These are phyloP conservation scores for Picochlorum sp. DNA, from an alignment of 139 green algal species.

Conservation along the genomic window DNA sequence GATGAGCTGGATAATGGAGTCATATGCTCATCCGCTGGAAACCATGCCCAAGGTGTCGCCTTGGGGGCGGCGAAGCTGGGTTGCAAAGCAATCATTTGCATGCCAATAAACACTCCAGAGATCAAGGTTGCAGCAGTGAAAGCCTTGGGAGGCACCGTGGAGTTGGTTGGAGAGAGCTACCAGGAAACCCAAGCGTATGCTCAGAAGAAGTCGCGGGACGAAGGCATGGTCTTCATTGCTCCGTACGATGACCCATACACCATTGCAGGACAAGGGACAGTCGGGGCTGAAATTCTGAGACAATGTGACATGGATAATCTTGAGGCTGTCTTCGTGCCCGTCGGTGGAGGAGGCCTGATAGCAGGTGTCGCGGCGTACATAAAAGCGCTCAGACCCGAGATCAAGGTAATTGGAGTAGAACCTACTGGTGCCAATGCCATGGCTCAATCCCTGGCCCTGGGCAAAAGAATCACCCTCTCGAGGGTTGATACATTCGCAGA, in stretches of 20 bases:
- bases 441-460: conserved; percentile 62
- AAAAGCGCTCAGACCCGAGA: conserved; percentile 49
- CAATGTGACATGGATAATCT: conserved; percentile 38
- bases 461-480: conserved; percentile 60
- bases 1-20: conserved; percentile 69
- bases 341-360: conserved; percentile 86
- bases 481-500: conserved; percentile 90
- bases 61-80: conserved; percentile 61
- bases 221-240: conserved; percentile 73
- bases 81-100: conserved; percentile 79
- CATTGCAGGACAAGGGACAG: conserved; percentile 92
- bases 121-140: conserved; percentile 78
- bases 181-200: conserved; percentile 73
- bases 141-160: conserved; percentile 76
- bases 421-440: conserved; percentile 86
- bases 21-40: conserved; percentile 87
- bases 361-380: conserved; percentile 86
- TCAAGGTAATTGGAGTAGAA: conserved; percentile 92
- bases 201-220: conserved; percentile 24
- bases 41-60: conserved; percentile 93
- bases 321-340: conserved; percentile 81
- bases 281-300: conserved; percentile 86
- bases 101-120: conserved; percentile 75
- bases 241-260: conserved; percentile 94
- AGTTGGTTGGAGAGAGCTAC: conserved; percentile 90